These are phyloP conservation scores for Epichloe coenophiala DNA, from an alignment of 2,329 filamentous ascomycete genomes.

Conservation along the genomic window DNA sequence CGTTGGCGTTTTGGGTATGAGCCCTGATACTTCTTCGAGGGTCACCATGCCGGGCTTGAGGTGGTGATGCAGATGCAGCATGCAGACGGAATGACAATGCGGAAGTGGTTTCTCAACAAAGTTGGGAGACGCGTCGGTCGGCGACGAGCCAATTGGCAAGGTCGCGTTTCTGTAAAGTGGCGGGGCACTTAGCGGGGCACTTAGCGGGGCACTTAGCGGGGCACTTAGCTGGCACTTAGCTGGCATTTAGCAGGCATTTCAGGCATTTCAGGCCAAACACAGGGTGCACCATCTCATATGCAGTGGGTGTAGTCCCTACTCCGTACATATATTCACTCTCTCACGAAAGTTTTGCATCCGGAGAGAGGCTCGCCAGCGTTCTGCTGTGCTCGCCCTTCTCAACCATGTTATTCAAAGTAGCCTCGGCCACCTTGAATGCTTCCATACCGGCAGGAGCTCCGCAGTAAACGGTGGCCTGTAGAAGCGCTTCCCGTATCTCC, in stretches of 20 bases:
- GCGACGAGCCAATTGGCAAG: not conserved
- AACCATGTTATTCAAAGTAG: conserved; percentile 13
- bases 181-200: not conserved
- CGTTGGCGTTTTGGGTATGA: conserved; percentile 21
- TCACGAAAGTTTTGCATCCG: not conserved
- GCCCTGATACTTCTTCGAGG: conserved; percentile 20
- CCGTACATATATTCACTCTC: not conserved
- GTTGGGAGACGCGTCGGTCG: not conserved
- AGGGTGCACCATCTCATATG: too few species aligned
- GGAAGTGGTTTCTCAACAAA: not conserved
- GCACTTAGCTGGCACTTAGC: too few species aligned
- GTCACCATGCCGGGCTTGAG: conserved; percentile 17
- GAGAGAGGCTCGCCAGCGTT: not conserved
- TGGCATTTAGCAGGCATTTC: too few species aligned
- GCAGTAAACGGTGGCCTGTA: conserved; percentile 29
- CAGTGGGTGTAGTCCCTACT: too few species aligned
- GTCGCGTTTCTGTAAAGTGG: conserved; percentile 2
- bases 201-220: not conserved
- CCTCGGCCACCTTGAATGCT: conserved; percentile 16
- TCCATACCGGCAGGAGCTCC: conserved; percentile 28
- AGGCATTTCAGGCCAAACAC: too few species aligned
- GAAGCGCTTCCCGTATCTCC: conserved; percentile 37
- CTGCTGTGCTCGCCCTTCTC: conserved; percentile 11
- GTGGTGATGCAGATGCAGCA: not conserved
- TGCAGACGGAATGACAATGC: too few species aligned